Evolutionary conservation across 345 rosid species (phyloP).

Genomic region (Cochlearia excelsa): DNA sequence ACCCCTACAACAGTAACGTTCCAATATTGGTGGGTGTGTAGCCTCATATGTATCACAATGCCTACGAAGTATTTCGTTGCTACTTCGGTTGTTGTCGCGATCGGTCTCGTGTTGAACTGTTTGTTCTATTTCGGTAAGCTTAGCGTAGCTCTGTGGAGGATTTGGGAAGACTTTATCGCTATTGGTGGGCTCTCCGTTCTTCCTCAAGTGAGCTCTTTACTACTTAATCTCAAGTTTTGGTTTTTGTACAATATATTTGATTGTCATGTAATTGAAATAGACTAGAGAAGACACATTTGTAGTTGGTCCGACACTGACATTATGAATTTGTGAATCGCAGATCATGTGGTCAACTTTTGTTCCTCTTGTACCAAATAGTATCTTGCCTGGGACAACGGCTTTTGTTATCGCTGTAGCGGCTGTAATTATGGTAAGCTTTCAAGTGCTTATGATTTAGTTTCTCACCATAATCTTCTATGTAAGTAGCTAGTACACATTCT

Average conservation of each 20-base stretch:
- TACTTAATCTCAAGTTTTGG: background rate
- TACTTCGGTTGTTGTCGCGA: slow-evolving; percentile 53
- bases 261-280: too few relatives aligned
- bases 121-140: slow-evolving; percentile 54
- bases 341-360: slow-evolving; percentile 96
- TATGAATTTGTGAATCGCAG: slow-evolving; percentile 39
- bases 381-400: slow-evolving; percentile 64
- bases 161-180: slow-evolving; percentile 87
- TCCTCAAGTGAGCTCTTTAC: slow-evolving; percentile 57
- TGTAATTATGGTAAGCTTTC: slow-evolving; percentile 66
- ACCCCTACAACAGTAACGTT: too few relatives aligned
- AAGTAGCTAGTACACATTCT: too few relatives aligned
- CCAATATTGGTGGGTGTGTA: too few relatives aligned
- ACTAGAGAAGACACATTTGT: background rate
- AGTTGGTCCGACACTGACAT: background rate
- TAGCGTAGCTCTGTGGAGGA: slow-evolving; percentile 48
- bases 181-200: slow-evolving; percentile 71
- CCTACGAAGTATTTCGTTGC: slow-evolving; percentile 53
- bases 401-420: slow-evolving; percentile 58
- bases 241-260: background rate
- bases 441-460: background rate
- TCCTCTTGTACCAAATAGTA: slow-evolving; percentile 62
- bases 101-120: slow-evolving; percentile 62
- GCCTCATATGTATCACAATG: slow-evolving; percentile 41
- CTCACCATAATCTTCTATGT: too few relatives aligned